A percentile compares a stretch with the other conserved stretches of the same genome.
phyloP scores from a whole-genome alignment of 148 eudicot genomes.

The Silene conica region DNA sequence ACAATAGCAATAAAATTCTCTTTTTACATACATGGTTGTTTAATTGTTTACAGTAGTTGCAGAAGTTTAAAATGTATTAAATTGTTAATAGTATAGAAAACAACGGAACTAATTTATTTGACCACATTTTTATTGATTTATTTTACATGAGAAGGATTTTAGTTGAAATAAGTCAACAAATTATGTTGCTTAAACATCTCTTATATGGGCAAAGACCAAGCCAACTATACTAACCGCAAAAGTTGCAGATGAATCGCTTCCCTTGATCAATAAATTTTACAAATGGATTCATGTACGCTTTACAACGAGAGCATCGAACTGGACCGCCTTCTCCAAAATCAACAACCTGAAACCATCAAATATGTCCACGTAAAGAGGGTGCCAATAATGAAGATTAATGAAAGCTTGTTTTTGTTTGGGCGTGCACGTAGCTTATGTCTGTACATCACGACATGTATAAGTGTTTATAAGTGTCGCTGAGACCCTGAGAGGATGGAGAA shows the following conservation, averaged over 20 bases:
- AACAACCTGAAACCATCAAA: constrained; percentile 50
- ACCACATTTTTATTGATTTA: neutral
- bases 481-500: neutral
- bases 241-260: constrained; percentile 78
- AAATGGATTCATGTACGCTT: constrained; percentile 93
- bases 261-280: constrained; percentile 93
- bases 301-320: constrained; percentile 94
- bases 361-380: constrained; percentile 1
- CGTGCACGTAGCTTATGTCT: neutral
- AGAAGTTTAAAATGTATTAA: neutral
- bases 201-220: neutral
- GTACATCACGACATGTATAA: neutral
- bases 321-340: constrained; percentile 98
- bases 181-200: neutral
- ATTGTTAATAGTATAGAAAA: neutral
- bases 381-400: neutral
- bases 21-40: neutral
- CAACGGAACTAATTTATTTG: neutral
- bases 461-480: neutral
- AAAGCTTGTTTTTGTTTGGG: neutral
- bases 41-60: neutral
- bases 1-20: too few species aligned
- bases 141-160: neutral
- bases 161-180: neutral
- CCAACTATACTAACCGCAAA: constrained; percentile 61